phyloP scores from a whole-genome alignment of 2,329 filamentous ascomycete species.

The Fonsecaea pedrosoi region DNA sequence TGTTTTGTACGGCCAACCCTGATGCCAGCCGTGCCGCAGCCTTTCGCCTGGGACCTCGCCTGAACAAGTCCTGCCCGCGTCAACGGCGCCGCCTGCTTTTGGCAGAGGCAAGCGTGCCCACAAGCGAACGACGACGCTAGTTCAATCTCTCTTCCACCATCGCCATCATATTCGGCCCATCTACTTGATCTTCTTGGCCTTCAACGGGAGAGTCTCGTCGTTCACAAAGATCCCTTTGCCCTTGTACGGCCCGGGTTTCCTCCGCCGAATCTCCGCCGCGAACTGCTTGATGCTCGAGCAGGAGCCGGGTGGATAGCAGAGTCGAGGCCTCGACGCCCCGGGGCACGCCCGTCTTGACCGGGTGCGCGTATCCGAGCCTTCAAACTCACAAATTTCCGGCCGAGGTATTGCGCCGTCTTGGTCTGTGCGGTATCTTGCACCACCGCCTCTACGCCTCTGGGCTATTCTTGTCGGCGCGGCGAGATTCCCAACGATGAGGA shows the following conservation, averaged over 20 bases:
- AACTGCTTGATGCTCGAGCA: slow-evolving; percentile 91
- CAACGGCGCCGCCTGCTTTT: no score
- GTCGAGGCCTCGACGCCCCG: slow-evolving; percentile 82
- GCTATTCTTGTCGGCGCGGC: no score
- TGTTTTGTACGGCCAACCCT: no score
- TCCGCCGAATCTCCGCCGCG: slow-evolving; percentile 91
- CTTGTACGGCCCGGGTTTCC: slow-evolving; percentile 95
- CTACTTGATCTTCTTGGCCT: slow-evolving; percentile 97
- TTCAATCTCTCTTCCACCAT: no score
- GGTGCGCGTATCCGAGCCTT: slow-evolving; percentile 96
- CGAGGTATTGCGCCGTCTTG: slow-evolving; percentile 68
- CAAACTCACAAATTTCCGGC: slow-evolving; percentile 86
- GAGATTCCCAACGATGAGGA: no score
- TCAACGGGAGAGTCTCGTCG: slow-evolving; percentile 95
- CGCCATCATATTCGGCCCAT: background rate
- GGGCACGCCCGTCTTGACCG: slow-evolving; percentile 87
- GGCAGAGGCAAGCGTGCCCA: no score
- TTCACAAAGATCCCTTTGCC: slow-evolving; percentile 99
- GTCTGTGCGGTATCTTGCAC: slow-evolving; percentile 70
- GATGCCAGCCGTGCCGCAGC: no score
- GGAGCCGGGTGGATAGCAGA: slow-evolving; percentile 86
- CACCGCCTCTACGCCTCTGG: no score
- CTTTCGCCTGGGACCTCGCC: no score
- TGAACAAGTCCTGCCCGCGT: no score
- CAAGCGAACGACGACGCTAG: no score